These are phyloP conservation scores for Castanopsis chinensis DNA, from an alignment of 306 rosid species.

Conservation along the genomic window DNA sequence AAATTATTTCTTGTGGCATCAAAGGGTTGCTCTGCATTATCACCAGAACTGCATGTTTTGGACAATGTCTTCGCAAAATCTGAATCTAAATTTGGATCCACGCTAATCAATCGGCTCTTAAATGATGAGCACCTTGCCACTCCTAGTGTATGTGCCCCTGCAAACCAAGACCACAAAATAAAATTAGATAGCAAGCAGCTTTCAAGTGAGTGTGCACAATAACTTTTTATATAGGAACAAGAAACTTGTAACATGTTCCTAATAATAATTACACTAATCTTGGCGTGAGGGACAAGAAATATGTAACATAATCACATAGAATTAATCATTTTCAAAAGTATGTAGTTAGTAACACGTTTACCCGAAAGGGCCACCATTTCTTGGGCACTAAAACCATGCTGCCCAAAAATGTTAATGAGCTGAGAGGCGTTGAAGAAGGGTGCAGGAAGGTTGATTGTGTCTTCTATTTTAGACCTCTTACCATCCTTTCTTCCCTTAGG, in stretches of 20 bases:
- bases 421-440: constrained; percentile 70
- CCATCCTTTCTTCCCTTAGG: constrained; percentile 88
- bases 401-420: constrained; percentile 53
- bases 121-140: constrained; percentile 76
- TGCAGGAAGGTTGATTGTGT: constrained; percentile 59
- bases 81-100: constrained; percentile 47
- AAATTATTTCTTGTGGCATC: constrained; percentile 56
- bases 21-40: constrained; percentile 56
- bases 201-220: background rate
- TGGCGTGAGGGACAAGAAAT: background rate
- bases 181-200: background rate
- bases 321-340: background rate
- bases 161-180: background rate
- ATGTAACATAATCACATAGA: background rate
- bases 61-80: constrained; percentile 50
- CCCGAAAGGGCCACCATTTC: constrained; percentile 90
- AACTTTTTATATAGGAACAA: background rate
- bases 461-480: constrained; percentile 69
- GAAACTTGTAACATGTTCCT: background rate
- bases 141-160: constrained; percentile 86
- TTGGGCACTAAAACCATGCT: constrained; percentile 60
- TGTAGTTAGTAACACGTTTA: constrained; percentile 12
- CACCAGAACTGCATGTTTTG: constrained; percentile 63
- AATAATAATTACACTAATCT: background rate
- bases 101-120: constrained; percentile 41